These are phyloP conservation scores for Glarea lozoyensis DNA, from an alignment of 495 filamentous ascomycete genomes.

Conservation along the genomic window DNA sequence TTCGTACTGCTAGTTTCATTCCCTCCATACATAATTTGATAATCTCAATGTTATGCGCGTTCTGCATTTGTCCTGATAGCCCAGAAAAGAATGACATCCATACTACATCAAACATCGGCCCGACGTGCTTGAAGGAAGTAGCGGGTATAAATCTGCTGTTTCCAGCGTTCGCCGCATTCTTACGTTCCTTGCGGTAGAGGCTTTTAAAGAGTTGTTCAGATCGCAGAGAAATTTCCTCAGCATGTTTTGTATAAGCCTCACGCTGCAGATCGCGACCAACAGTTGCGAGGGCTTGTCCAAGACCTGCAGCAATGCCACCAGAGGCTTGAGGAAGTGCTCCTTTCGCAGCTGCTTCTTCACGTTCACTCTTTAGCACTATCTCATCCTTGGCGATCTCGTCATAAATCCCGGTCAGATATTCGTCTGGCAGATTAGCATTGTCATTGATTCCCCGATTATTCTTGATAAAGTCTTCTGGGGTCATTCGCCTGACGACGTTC, in stretches of 20 bases:
- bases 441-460: constrained; percentile 99
- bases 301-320: constrained; percentile 67
- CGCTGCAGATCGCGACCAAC: constrained; percentile 86
- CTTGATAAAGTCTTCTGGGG: constrained; percentile 93
- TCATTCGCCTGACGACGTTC: constrained; percentile 85
- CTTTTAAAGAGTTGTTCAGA: constrained; percentile 80
- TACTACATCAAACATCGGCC: constrained; percentile 97
- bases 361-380: constrained; percentile 89
- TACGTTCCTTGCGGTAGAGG: constrained; percentile 76
- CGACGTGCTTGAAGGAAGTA: constrained; percentile 86
- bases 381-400: constrained; percentile 88
- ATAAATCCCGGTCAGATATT: constrained; percentile 83
- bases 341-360: constrained; percentile 72
- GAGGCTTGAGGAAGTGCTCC: constrained; percentile 50
- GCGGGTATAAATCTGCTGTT: constrained; percentile 79
- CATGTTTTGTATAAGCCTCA: constrained; percentile 88
- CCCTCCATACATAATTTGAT: constrained; percentile 91
- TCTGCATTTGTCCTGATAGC: constrained; percentile 82
- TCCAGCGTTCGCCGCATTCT: constrained; percentile 57
- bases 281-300: constrained; percentile 83
- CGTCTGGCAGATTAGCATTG: constrained; percentile 83
- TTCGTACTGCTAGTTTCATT: constrained; percentile 82
- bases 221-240: constrained; percentile 70
- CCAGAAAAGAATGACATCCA: constrained; percentile 99
- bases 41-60: constrained; percentile 81